Evolutionary conservation across 2,329 filamentous ascomycete species (phyloP).

Genomic region (Phoma sp.): DNA sequence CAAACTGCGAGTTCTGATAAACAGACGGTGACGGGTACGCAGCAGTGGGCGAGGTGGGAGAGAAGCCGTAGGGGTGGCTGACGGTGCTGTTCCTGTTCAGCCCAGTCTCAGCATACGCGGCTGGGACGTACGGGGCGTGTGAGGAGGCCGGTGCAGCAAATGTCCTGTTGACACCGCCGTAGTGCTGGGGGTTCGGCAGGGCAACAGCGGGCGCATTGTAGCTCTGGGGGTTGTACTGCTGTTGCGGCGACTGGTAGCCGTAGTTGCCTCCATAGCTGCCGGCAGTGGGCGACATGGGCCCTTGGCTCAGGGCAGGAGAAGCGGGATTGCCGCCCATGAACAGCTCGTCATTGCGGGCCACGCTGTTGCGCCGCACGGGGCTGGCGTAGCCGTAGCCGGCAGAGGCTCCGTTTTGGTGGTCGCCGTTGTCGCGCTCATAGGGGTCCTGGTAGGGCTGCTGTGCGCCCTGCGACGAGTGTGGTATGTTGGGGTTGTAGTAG

Average conservation of each 20-base stretch:
- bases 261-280: conserved; percentile 46
- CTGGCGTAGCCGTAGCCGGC: conserved; percentile 46
- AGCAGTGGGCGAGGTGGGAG: conserved; percentile 40
- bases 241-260: conserved; percentile 48
- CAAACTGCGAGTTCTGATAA: conserved; percentile 44
- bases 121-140: conserved; percentile 54
- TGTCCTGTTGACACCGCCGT: conserved; percentile 48
- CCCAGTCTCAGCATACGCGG: conserved; percentile 49
- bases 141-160: conserved; percentile 37
- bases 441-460: conserved; percentile 44
- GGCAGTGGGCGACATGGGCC: conserved; percentile 36
- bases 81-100: conserved; percentile 39
- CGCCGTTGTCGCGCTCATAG: conserved; percentile 72
- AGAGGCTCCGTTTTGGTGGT: conserved; percentile 65
- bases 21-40: conserved; percentile 38
- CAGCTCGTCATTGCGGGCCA: conserved; percentile 62
- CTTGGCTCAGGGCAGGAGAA: conserved; percentile 39
- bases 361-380: conserved; percentile 46
- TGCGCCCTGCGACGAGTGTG: conserved; percentile 50
- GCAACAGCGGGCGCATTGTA: conserved; percentile 55
- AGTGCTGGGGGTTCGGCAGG: conserved; percentile 69
- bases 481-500: conserved; percentile 53
- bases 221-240: conserved; percentile 67
- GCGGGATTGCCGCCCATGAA: conserved; percentile 58
- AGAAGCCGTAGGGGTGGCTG: conserved; percentile 46